Conservation (phyloP, 1,139 yeast genomes). For the Nematodospora anomalae region DNA sequence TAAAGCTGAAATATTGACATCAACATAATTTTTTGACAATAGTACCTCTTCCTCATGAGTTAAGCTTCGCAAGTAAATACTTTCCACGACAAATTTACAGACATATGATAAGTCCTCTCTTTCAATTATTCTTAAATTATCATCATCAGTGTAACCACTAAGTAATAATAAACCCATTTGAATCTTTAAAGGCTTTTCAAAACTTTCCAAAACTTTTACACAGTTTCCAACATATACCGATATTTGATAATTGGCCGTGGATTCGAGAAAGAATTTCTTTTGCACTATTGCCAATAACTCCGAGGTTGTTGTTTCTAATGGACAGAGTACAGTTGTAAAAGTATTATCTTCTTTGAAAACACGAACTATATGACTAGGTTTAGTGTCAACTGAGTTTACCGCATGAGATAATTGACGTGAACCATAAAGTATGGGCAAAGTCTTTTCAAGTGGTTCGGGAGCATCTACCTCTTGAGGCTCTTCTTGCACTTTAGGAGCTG, state of each 20-base stretch:
- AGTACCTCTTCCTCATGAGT: conserved; percentile 66
- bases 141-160: conserved; percentile 79
- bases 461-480: conserved; percentile 7
- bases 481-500: conserved; percentile 20
- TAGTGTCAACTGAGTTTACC: conserved; percentile 17
- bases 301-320: conserved; percentile 73
- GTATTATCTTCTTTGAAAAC: conserved; percentile 80
- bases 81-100: conserved; percentile 80
- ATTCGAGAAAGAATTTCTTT: conserved; percentile 73
- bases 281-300: conserved; percentile 70
- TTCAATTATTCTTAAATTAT: conserved; percentile 75
- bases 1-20: conserved; percentile 73
- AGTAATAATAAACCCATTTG: conserved; percentile 72
- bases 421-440: conserved; percentile 39
- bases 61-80: conserved; percentile 66
- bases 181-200: conserved; percentile 75
- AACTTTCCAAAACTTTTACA: conserved; percentile 68
- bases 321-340: conserved; percentile 74
- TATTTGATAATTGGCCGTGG: conserved; percentile 71
- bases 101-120: conserved; percentile 85
- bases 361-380: conserved; percentile 56
- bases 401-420: conserved; percentile 29
- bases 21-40: conserved; percentile 65
- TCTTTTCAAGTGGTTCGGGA: conserved; percentile 3
- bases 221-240: conserved; percentile 80